phyloP scores from a whole-genome alignment of 257 asterid species.

The Ballota nigra region DNA sequence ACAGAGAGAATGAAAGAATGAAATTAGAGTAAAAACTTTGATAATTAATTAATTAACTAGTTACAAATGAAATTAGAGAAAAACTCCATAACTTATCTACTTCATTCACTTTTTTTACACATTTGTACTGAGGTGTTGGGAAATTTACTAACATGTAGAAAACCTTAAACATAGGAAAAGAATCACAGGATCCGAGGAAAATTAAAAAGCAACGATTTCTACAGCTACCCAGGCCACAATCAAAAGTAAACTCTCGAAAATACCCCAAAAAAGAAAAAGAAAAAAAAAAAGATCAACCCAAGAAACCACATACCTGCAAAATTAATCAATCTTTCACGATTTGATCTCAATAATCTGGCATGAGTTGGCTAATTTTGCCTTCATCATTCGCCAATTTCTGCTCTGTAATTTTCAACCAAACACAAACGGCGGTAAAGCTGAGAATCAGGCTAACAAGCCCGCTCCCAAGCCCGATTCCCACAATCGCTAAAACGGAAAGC shows the following conservation, averaged over 20 bases:
- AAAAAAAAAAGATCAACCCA: background rate
- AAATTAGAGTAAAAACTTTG: background rate
- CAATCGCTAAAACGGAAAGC: conserved; percentile 62
- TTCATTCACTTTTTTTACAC: conserved; percentile 28
- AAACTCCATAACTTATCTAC: background rate
- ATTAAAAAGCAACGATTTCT: background rate
- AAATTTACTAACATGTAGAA: conserved; percentile 2
- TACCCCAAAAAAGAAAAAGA: background rate
- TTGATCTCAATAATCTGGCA: conserved; percentile 69
- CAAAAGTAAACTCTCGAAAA: conserved; percentile 13
- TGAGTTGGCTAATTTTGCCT: conserved; percentile 66
- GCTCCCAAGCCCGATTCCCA: conserved; percentile 95
- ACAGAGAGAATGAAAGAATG: no score
- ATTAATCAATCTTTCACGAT: conserved; percentile 16
- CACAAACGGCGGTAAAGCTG: conserved; percentile 86
- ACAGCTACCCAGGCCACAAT: conserved; percentile 19
- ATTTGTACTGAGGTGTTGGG: conserved; percentile 22
- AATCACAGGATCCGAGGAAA: conserved; percentile 10
- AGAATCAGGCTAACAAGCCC: conserved; percentile 79
- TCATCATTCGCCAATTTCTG: conserved; percentile 62
- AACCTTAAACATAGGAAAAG: conserved; percentile 10
- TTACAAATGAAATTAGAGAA: background rate
- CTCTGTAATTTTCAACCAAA: conserved; percentile 82
- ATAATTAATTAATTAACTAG: background rate
- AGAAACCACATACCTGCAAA: conserved; percentile 37